Evolutionary conservation across 495 filamentous ascomycete species (phyloP), one percentile per base, ranked within the genome.

Genomic region (Cetradonia linearis): DNA sequence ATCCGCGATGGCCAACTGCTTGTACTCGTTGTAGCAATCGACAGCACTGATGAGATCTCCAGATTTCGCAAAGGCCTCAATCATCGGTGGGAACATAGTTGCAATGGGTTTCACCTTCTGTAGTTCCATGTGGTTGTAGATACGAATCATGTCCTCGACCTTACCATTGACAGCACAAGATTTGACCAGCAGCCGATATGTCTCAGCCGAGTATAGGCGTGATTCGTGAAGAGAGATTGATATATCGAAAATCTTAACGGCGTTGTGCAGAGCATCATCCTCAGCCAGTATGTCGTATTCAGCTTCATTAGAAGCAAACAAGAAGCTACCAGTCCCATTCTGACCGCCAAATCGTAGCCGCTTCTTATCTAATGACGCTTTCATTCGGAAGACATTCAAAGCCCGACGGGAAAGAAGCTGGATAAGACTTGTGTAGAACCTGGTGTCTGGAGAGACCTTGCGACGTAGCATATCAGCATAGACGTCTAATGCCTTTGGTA

Each of bases 391-490:
- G 10, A 87, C 81, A 65, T 92, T 84, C 55, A 91, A 78, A 44
- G 90, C 88, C 37, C 88, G 86, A 23, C 81, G 77, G 27, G 91
- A 86, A 36, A 97, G 80, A 42, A 95, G 73, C 63, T 86, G 81
- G 61, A 98, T 86, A 13, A 98, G 73, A 3, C 86, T 89, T 67
- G 88, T 82, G 72, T 94, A 97, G 8, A 91, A 97, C 56, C 84
- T 79, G 60, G 85, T 83, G 67, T 94, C 85, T 18, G 92, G 92
- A 30, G 78, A 72, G 46, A 96, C 84, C 66, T 85, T 86, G 52
- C 91, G 86, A 62, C 86, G 81, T 64, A 95, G 85, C 92, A 98
- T 95, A 70, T 96, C 89, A 46, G 89, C 86, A 74, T 97, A 97
- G 60, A 97, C 86, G 77, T 91, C 90, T 53, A 97, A 81, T 7